These are phyloP conservation scores for Auxenochlorella pyrenoidosa DNA, from an alignment of 139 green algal genomes.

Conservation along the genomic window DNA sequence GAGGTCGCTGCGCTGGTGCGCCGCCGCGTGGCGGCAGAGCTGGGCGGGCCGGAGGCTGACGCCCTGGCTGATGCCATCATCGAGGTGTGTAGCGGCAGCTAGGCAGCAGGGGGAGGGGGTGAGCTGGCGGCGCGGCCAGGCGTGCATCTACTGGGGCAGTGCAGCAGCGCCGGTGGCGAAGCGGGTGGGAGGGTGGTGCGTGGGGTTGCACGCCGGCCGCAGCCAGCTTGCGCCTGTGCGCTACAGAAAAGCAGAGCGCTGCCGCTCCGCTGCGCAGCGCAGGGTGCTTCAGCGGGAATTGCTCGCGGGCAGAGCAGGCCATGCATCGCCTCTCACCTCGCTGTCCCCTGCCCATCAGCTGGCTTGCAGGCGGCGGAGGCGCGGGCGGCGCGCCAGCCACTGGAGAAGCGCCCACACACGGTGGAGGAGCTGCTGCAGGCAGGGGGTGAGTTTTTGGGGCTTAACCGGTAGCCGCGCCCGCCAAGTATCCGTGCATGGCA, in stretches of 20 bases:
- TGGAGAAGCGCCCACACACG: constrained; percentile 12
- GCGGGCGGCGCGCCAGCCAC: constrained; percentile 13
- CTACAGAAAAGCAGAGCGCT: neutral
- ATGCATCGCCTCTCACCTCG: too few relatives aligned
- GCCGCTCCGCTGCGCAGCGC: too few relatives aligned
- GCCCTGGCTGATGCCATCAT: constrained; percentile 8
- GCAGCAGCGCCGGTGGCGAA: too few relatives aligned
- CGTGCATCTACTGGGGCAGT: too few relatives aligned
- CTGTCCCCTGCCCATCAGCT: neutral
- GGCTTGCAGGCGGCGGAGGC: constrained; percentile 1
- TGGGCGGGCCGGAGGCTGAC: neutral
- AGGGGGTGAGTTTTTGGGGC: neutral
- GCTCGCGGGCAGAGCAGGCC: neutral
- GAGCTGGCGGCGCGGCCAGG: too few relatives aligned
- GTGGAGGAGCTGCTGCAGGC: constrained; percentile 22
- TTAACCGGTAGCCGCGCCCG: neutral
- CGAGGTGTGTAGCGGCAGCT: neutral
- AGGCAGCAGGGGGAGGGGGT: neutral
- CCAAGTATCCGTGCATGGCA: too few relatives aligned
- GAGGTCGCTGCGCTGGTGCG: constrained; percentile 20
- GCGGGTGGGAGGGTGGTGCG: too few relatives aligned
- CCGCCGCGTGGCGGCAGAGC: constrained; percentile 5
- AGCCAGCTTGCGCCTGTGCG: neutral
- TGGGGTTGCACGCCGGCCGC: neutral
- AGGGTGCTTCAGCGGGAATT: too few relatives aligned